These are phyloP conservation scores for Bothriochloa decipiens DNA, from an alignment of 176 grass and related monocot species.

Conservation along the genomic window DNA sequence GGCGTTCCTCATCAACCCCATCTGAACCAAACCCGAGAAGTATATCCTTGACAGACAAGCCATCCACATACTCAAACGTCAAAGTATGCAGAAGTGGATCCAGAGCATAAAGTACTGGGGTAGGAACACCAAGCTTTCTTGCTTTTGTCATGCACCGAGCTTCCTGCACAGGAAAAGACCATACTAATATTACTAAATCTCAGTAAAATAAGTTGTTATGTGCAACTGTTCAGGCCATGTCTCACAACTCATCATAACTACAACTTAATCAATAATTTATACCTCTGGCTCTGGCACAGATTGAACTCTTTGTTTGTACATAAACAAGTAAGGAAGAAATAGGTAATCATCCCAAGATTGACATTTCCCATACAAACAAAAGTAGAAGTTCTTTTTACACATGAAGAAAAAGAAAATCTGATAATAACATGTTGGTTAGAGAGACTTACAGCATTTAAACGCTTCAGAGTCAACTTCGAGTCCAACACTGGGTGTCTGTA, in stretches of 20 bases:
- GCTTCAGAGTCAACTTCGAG: conserved; percentile 82
- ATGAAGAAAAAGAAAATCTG: background rate
- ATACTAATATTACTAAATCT: conserved; percentile 16
- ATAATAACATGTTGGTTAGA: conserved; percentile 4
- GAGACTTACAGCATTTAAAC: conserved; percentile 77
- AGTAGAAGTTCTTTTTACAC: background rate
- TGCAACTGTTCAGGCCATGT: background rate
- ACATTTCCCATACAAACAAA: background rate
- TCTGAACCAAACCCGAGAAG: conserved; percentile 82
- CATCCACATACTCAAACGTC: conserved; percentile 88
- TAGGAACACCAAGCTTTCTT: conserved; percentile 84
- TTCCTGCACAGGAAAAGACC: conserved; percentile 54
- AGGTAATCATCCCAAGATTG: background rate
- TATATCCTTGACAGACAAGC: conserved; percentile 80
- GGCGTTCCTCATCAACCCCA: conserved; percentile 64
- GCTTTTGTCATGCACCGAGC: conserved; percentile 98
- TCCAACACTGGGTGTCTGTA: conserved; percentile 80
- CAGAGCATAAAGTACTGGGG: conserved; percentile 85
- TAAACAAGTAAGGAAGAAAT: background rate
- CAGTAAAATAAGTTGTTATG: background rate
- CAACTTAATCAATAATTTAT: conserved; percentile 28
- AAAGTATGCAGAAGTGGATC: conserved; percentile 78
- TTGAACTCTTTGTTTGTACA: background rate
- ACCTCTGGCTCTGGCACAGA: background rate
- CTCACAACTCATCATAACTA: conserved; percentile 18